Evolutionary conservation across 805 yeast genomes (phyloP).

Genomic region (Cyberlindnera japonica): DNA sequence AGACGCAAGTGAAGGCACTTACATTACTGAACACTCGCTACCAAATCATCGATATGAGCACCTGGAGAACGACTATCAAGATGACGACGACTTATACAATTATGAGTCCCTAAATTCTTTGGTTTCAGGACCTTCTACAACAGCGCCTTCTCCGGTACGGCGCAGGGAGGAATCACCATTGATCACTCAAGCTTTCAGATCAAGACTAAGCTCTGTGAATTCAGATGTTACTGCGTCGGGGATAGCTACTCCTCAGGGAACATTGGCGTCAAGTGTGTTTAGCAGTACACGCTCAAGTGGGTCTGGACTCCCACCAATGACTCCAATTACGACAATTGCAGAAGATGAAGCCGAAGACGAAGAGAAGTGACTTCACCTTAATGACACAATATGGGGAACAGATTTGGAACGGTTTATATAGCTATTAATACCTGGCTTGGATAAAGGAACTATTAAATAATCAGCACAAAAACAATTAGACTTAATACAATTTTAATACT

Average conservation of each 20-base stretch:
- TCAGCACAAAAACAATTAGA: no score
- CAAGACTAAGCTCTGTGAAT: conserved; percentile 15
- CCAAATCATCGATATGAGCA: conserved; percentile 1
- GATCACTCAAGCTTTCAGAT: conserved; percentile 20
- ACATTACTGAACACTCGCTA: background rate
- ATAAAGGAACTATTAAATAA: no score
- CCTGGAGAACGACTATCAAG: conserved; percentile 17
- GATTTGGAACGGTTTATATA: no score
- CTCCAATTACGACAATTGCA: conserved; percentile 22
- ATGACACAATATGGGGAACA: no score
- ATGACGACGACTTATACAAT: conserved; percentile 21
- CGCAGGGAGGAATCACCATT: conserved; percentile 12
- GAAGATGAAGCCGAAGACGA: conserved; percentile 21
- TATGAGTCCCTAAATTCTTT: conserved; percentile 18
- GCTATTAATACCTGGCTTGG: no score
- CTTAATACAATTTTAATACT: no score
- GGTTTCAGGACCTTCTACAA: conserved; percentile 11
- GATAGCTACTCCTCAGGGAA: conserved; percentile 5
- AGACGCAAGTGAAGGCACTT: background rate
- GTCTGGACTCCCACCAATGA: conserved; percentile 12
- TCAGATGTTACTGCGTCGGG: background rate
- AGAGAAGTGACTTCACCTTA: background rate
- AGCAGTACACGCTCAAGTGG: conserved; percentile 13
- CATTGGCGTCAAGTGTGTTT: conserved; percentile 16
- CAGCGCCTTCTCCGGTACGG: conserved; percentile 8